Evolutionary conservation across 805 yeast species (phyloP).

Genomic region (Starmerella potacharoeniae): DNA sequence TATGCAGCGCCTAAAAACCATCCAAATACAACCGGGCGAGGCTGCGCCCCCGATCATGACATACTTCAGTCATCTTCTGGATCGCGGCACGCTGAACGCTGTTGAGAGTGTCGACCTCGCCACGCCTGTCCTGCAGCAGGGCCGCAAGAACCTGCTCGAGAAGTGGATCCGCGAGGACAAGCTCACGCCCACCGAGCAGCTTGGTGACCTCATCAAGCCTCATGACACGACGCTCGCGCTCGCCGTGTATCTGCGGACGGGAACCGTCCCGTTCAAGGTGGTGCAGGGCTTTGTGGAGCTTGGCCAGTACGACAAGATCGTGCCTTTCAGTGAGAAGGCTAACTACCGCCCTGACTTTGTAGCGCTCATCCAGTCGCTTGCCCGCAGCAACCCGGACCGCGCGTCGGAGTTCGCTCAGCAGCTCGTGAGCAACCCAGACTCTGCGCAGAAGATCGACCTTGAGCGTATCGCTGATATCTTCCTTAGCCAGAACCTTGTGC

Average conservation of each 20-base stretch:
- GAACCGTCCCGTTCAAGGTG: conserved; percentile 70
- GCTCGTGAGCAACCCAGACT: conserved; percentile 47
- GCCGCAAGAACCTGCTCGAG: conserved; percentile 83
- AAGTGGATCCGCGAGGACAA: conserved; percentile 95
- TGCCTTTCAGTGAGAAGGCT: conserved; percentile 86
- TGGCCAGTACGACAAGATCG: conserved; percentile 90
- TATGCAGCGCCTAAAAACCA: conserved; percentile 77
- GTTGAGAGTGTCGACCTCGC: conserved; percentile 92
- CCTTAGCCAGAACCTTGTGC: conserved; percentile 85
- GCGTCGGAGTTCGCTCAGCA: conserved; percentile 95
- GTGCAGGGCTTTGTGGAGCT: conserved; percentile 86
- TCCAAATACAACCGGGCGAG: conserved; percentile 88
- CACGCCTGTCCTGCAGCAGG: conserved; percentile 89
- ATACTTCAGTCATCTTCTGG: conserved; percentile 82
- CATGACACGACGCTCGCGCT: conserved; percentile 75
- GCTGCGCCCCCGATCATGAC: conserved; percentile 79
- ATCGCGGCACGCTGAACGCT: conserved; percentile 84
- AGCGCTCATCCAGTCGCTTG: conserved; percentile 76
- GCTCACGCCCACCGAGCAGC: conserved; percentile 87
- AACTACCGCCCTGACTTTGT: conserved; percentile 83
- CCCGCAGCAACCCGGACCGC: conserved; percentile 91
- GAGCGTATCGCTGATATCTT: conserved; percentile 88
- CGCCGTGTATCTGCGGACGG: conserved; percentile 76
- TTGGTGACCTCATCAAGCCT: conserved; percentile 91
- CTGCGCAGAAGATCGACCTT: conserved; percentile 50